phyloP scores from a whole-genome alignment of 1,139 yeast genomes.

The Hansenula anomala region DNA sequence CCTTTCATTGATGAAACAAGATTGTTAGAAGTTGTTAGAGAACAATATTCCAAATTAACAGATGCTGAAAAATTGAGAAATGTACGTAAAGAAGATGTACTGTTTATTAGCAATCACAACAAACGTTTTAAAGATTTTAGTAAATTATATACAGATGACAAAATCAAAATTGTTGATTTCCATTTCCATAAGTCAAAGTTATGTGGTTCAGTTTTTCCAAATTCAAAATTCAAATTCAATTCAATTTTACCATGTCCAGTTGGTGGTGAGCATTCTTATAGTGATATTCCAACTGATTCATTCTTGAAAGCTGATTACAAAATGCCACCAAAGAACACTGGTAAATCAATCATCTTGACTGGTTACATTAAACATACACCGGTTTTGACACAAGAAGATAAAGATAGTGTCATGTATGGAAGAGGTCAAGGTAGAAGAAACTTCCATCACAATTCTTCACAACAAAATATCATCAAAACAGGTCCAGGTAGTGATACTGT shows the following conservation, averaged over 20 bases:
- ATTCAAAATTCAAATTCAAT: conserved; percentile 42
- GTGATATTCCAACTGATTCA: conserved; percentile 51
- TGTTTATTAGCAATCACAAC: conserved; percentile 56
- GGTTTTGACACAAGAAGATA: conserved; percentile 66
- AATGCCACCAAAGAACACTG: conserved; percentile 51
- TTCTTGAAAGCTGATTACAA: conserved; percentile 55
- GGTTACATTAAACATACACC: conserved; percentile 66
- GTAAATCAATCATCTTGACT: conserved; percentile 80
- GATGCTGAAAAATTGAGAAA: conserved; percentile 71
- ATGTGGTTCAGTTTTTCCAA: conserved; percentile 56
- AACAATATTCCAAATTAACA: conserved; percentile 57
- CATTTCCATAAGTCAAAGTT: conserved; percentile 50
- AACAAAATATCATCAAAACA: conserved; percentile 15
- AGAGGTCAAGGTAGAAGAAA: conserved; percentile 16
- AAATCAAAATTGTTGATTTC: conserved; percentile 33
- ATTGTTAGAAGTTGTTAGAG: conserved; percentile 59
- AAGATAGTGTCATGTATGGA: conserved; percentile 49
- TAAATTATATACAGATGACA: conserved; percentile 19
- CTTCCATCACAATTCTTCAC: conserved; percentile 3
- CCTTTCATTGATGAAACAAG: conserved; percentile 90
- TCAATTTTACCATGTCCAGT: conserved; percentile 56
- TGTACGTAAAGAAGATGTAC: conserved; percentile 55
- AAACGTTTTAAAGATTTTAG: conserved; percentile 26
- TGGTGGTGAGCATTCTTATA: conserved; percentile 38
- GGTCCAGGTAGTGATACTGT: conserved; percentile 19